phyloP scores from a whole-genome alignment of 495 filamentous ascomycete species.

The Lasiosphaeria hispida region DNA sequence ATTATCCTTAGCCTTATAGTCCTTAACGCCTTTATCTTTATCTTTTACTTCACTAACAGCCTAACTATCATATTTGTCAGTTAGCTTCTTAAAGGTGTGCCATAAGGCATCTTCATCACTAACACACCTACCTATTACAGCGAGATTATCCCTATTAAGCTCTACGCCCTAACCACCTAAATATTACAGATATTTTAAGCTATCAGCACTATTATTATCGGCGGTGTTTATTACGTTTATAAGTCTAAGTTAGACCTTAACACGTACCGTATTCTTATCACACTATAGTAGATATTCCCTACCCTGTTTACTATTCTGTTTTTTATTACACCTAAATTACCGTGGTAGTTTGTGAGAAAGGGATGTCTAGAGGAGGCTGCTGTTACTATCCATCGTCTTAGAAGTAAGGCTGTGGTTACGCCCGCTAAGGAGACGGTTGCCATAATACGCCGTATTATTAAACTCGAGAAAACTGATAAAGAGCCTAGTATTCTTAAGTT shows the following conservation, averaged over 20 bases:
- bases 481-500: slow-evolving; percentile 41
- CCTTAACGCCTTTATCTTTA: slow-evolving; percentile 47
- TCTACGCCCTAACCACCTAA: slow-evolving; percentile 45
- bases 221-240: slow-evolving; percentile 45
- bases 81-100: slow-evolving; percentile 48
- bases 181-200: slow-evolving; percentile 51
- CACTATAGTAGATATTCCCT: slow-evolving; percentile 49
- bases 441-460: slow-evolving; percentile 29
- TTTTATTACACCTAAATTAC: slow-evolving; percentile 49
- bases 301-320: slow-evolving; percentile 38
- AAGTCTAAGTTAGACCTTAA: slow-evolving; percentile 31
- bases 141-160: slow-evolving; percentile 45
- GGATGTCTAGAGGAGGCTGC: slow-evolving; percentile 42
- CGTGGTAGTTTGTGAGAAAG: slow-evolving; percentile 49
- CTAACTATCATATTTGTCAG: slow-evolving; percentile 42
- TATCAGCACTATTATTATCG: slow-evolving; percentile 46
- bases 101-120: slow-evolving; percentile 54
- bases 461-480: slow-evolving; percentile 25
- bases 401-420: slow-evolving; percentile 27
- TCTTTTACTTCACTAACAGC: slow-evolving; percentile 46
- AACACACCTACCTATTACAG: slow-evolving; percentile 46
- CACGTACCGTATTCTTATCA: slow-evolving; percentile 48
- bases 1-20: slow-evolving; percentile 42
- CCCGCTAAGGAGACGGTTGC: slow-evolving; percentile 42
- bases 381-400: slow-evolving; percentile 38